A percentile compares a stretch with the other conserved stretches of the same genome.
Evolutionary conservation across 805 yeast species (phyloP).

Genomic region (Wickerhamiella spandovensis): DNA sequence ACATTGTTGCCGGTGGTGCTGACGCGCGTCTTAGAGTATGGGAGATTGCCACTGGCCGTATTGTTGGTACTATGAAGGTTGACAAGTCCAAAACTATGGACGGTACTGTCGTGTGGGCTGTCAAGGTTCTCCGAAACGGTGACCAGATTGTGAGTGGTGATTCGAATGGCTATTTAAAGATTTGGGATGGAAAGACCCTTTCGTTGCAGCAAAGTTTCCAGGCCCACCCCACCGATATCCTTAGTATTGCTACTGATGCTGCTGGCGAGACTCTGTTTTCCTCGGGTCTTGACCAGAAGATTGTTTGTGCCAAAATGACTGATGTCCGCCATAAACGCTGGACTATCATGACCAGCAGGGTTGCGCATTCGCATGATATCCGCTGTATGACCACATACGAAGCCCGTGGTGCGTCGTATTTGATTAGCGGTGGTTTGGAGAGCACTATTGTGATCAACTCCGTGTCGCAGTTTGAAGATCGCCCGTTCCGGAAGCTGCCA

Average conservation of each 20-base stretch:
- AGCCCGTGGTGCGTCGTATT: slow-evolving; percentile 48
- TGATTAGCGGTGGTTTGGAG: slow-evolving; percentile 39
- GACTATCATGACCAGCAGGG: slow-evolving; percentile 62
- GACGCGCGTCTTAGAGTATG: slow-evolving; percentile 87
- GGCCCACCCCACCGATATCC: slow-evolving; percentile 83
- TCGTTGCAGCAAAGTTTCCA: slow-evolving; percentile 70
- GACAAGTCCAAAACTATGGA: slow-evolving; percentile 56
- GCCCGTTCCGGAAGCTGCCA: slow-evolving; percentile 58
- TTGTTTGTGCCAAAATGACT: slow-evolving; percentile 52
- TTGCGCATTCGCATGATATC: slow-evolving; percentile 75
- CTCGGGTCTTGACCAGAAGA: slow-evolving; percentile 90
- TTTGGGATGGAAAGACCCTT: slow-evolving; percentile 76
- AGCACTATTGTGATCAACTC: slow-evolving; percentile 39
- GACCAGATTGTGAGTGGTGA: slow-evolving; percentile 88
- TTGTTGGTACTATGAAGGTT: slow-evolving; percentile 78
- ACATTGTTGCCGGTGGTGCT: slow-evolving; percentile 84
- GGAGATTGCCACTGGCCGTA: slow-evolving; percentile 48
- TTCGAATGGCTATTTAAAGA: slow-evolving; percentile 83
- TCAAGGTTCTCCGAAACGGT: slow-evolving; percentile 45
- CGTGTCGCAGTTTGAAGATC: slow-evolving; percentile 50
- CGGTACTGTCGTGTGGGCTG: slow-evolving; percentile 79
- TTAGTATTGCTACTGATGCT: slow-evolving; percentile 52
- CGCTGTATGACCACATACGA: slow-evolving; percentile 63
- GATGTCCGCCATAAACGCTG: slow-evolving; percentile 39
- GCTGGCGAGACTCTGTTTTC: slow-evolving; percentile 56